Percentiles rank a stretch among this genome's conserved stretches.
These are phyloP conservation scores for Talaromyces sp. DNA, from an alignment of 2,329 filamentous ascomycete genomes.

Conservation along the genomic window DNA sequence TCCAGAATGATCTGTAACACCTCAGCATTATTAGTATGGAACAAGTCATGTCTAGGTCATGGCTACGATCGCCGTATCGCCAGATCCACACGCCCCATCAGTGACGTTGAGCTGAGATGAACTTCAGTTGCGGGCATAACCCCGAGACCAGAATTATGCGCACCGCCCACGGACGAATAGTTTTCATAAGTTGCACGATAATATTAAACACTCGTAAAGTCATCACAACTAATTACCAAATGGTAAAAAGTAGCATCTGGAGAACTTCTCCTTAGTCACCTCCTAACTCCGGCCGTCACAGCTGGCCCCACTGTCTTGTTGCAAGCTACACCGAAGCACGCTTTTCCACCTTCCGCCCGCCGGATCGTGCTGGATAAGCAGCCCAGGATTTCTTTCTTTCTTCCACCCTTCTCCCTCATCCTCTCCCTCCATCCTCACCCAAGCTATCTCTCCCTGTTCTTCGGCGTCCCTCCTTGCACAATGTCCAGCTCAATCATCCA, in stretches of 20 bases:
- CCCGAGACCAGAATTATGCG: too few relatives aligned
- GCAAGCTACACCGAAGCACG: not conserved
- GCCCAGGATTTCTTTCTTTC: constrained; percentile 1
- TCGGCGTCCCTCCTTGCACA: constrained; percentile 11
- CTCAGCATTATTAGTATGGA: too few relatives aligned
- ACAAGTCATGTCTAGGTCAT: not conserved
- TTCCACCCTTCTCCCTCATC: not conserved
- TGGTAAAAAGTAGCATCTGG: too few relatives aligned
- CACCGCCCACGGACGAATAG: too few relatives aligned
- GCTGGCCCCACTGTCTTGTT: not conserved
- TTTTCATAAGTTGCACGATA: too few relatives aligned
- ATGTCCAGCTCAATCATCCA: constrained; percentile 50
- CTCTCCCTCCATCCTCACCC: not conserved
- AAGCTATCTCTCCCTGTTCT: not conserved
- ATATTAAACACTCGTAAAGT: too few relatives aligned
- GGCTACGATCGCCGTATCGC: not conserved
- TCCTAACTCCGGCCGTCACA: not conserved
- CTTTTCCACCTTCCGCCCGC: constrained; percentile 1
- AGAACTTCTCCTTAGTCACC: not conserved
- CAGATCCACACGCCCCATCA: not conserved
- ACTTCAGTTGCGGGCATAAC: not conserved
- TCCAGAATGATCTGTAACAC: not conserved
- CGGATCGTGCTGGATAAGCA: constrained; percentile 13
- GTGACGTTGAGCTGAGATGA: not conserved
- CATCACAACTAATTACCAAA: too few relatives aligned